These are phyloP conservation scores for Wallemia hederae DNA, from an alignment of 1,284 basidiomycete species.

Conservation along the genomic window DNA sequence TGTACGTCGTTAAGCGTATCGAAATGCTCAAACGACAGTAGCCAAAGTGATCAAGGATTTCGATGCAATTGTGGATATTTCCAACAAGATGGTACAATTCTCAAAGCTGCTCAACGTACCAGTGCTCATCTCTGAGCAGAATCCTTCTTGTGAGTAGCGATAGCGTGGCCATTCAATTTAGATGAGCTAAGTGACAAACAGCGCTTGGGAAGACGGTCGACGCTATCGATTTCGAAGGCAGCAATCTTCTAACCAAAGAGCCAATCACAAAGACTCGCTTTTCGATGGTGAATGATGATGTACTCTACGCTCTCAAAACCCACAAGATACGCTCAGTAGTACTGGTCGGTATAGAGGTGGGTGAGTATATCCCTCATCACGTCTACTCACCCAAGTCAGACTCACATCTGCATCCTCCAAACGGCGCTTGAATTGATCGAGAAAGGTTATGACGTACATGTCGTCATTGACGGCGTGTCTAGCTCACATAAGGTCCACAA, in stretches of 20 bases:
- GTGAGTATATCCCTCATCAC: slow-evolving; percentile 6
- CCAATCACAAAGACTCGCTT: slow-evolving; percentile 44
- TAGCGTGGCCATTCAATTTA: background rate
- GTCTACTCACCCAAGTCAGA: slow-evolving; percentile 18
- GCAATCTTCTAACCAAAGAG: slow-evolving; percentile 29
- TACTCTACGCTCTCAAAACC: slow-evolving; percentile 24
- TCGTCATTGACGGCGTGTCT: slow-evolving; percentile 59
- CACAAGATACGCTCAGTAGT: slow-evolving; percentile 30
- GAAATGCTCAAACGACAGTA: slow-evolving; percentile 11
- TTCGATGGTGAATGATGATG: slow-evolving; percentile 47
- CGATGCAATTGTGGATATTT: slow-evolving; percentile 33
- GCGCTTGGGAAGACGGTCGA: slow-evolving; percentile 41
- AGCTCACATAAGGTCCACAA: slow-evolving; percentile 31
- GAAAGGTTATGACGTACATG: slow-evolving; percentile 27
- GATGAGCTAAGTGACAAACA: slow-evolving; percentile 11
- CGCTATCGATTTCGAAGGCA: slow-evolving; percentile 28
- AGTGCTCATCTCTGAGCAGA: slow-evolving; percentile 55
- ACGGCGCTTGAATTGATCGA: slow-evolving; percentile 35
- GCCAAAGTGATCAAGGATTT: slow-evolving; percentile 29
- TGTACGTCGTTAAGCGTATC: background rate
- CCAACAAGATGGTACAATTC: slow-evolving; percentile 43
- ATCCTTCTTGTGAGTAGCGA: slow-evolving; percentile 18
- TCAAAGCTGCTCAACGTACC: slow-evolving; percentile 42
- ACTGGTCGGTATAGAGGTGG: slow-evolving; percentile 57
- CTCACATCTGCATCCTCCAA: slow-evolving; percentile 68